Evolutionary conservation across 164 flowering plant genomes (phyloP).

Genomic region (Warburgia ugandensis): DNA sequence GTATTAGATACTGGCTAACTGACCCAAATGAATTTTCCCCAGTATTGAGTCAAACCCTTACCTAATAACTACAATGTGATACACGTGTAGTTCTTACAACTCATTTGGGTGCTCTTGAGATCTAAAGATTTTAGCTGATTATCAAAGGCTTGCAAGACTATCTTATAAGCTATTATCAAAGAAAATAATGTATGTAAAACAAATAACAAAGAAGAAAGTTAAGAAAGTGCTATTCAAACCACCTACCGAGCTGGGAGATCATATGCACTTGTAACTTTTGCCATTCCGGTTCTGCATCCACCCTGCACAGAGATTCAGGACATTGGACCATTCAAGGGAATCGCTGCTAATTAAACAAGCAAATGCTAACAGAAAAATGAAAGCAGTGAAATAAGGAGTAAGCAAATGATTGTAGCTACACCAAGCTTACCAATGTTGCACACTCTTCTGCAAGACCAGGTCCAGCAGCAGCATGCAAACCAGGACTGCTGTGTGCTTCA

Average conservation of each 20-base stretch:
- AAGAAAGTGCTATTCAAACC: background rate
- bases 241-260: slow-evolving; percentile 96
- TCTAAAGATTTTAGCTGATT: too few species aligned
- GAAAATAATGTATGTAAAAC: background rate
- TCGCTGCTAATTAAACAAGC: background rate
- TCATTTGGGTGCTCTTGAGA: too few species aligned
- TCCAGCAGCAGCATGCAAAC: slow-evolving; percentile 98
- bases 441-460: slow-evolving; percentile 97
- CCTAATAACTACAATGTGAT: too few species aligned
- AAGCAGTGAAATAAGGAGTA: background rate
- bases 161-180: too few species aligned
- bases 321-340: slow-evolving; percentile 4
- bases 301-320: slow-evolving; percentile 46
- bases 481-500: slow-evolving; percentile 95
- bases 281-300: slow-evolving; percentile 98
- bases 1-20: too few species aligned
- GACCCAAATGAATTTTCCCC: too few species aligned
- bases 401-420: background rate
- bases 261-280: slow-evolving; percentile 94
- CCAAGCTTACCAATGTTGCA: slow-evolving; percentile 58
- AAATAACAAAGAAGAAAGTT: background rate
- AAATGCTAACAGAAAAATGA: background rate
- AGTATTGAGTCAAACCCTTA: too few species aligned
- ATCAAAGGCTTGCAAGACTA: too few species aligned
- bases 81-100: too few species aligned